Percentiles rank a stretch among this genome's conserved stretches.
Conservation (phyloP, 352 stramenopile genomes). For the Phytophthora ramorum region DNA sequence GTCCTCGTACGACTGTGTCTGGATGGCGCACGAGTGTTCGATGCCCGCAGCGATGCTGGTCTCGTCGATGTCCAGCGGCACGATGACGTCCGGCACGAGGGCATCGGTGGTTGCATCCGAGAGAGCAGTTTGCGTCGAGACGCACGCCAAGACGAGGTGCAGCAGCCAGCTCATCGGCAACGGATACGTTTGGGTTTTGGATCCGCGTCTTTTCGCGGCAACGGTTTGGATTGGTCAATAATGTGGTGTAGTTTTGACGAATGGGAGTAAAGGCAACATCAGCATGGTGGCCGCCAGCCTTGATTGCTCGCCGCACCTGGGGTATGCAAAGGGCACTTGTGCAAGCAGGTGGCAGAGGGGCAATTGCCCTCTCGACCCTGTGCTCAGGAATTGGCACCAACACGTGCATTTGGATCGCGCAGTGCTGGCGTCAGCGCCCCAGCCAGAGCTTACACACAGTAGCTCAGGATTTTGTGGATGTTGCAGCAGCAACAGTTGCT, state of each 20-base stretch:
- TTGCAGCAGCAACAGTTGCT: slow-evolving; percentile 3
- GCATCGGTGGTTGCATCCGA: slow-evolving; percentile 1
- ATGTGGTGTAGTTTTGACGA: slow-evolving; percentile 7
- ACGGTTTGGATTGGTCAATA: slow-evolving; percentile 16
- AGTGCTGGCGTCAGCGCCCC: not conserved
- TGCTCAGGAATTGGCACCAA: too few species aligned
- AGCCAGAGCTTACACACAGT: not conserved
- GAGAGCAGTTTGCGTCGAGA: not conserved
- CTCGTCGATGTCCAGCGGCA: slow-evolving; percentile 79
- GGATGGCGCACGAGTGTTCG: slow-evolving; percentile 84
- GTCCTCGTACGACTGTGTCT: slow-evolving; percentile 65
- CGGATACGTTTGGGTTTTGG: not conserved
- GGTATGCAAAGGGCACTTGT: not conserved
- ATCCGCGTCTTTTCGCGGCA: slow-evolving; percentile 23
- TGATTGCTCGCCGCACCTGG: slow-evolving; percentile 3
- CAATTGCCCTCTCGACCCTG: not conserved
- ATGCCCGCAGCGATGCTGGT: slow-evolving; percentile 78
- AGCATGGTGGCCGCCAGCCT: not conserved
- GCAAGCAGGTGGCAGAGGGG: not conserved
- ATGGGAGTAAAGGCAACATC: slow-evolving; percentile 1
- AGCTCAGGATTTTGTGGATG: slow-evolving; percentile 9
- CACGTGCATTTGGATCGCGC: not conserved
- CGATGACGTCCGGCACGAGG: slow-evolving; percentile 27
- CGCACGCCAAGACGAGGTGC: not conserved
- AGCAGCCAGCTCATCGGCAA: slow-evolving; percentile 15